phyloP scores from a whole-genome alignment of 371 early-diverging fungal species.

The Dinochytrium kinnereticum region DNA sequence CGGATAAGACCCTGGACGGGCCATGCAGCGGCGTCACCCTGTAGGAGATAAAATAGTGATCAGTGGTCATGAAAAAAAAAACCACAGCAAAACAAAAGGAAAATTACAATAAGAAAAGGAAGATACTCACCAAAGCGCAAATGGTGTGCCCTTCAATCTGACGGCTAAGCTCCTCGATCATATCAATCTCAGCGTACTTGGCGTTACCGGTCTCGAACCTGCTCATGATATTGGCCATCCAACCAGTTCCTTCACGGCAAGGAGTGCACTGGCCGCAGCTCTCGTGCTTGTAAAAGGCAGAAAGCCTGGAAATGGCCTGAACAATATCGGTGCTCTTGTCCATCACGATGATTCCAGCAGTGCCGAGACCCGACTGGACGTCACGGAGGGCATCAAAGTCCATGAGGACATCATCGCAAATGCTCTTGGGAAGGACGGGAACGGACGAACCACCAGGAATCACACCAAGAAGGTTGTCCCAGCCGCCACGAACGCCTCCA shows the following conservation, averaged over 20 bases:
- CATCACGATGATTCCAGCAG: conserved; percentile 97
- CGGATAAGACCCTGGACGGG: conserved; percentile 96
- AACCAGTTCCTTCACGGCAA: conserved; percentile 95
- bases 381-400: conserved; percentile 97
- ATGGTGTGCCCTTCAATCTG: conserved; percentile 99
- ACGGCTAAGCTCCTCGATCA: conserved; percentile 86
- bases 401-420: conserved; percentile 95
- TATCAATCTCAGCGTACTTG: conserved; percentile 86
- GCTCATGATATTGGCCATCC: conserved; percentile 95
- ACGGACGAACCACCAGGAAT: conserved; percentile 98
- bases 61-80: too few species aligned
- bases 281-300: conserved; percentile 96
- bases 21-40: conserved; percentile 98
- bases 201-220: conserved; percentile 91
- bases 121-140: conserved; percentile 77
- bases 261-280: conserved; percentile 99
- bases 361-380: conserved; percentile 92
- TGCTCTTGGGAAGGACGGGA: conserved; percentile 85
- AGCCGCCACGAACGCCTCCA: conserved; percentile 97
- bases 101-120: conserved; percentile 5
- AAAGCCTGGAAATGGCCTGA: conserved; percentile 86
- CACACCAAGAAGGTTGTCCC: conserved; percentile 97
- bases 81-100: too few species aligned
- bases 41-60: conserved; percentile 1
- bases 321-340: conserved; percentile 95